A percentile compares a stretch with the other conserved stretches of the same genome.
These are phyloP conservation scores for Dovyalis caffra DNA, from an alignment of 345 rosid species.

Conservation along the genomic window DNA sequence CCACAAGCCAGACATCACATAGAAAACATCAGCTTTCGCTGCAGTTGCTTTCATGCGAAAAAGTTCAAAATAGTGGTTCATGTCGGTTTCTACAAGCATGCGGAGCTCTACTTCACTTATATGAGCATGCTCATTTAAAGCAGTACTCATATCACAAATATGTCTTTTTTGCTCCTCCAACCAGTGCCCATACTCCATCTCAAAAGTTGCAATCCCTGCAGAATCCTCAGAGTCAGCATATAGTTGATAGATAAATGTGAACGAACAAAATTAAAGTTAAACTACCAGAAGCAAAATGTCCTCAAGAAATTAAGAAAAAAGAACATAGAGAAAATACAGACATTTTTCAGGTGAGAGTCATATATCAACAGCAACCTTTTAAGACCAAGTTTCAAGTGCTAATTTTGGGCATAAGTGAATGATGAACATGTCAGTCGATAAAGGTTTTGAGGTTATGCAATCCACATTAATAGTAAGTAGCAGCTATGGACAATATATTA, in stretches of 20 bases:
- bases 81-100: constrained; percentile 57
- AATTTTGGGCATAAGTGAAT: background rate
- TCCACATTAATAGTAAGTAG: background rate
- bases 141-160: constrained; percentile 52
- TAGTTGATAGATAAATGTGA: constrained; percentile 10
- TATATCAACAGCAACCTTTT: background rate
- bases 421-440: background rate
- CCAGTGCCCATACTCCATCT: constrained; percentile 88
- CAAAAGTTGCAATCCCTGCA: constrained; percentile 73
- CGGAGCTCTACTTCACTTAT: constrained; percentile 58
- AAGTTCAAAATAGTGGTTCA: constrained; percentile 78
- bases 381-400: background rate
- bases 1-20: constrained; percentile 87
- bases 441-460: background rate
- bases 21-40: constrained; percentile 78
- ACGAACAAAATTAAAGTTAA: background rate
- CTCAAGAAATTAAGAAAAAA: background rate
- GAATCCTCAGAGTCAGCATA: constrained; percentile 9
- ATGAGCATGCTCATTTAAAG: constrained; percentile 61
- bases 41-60: constrained; percentile 77
- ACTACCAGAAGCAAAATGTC: background rate
- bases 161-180: constrained; percentile 74
- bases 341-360: background rate
- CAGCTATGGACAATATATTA: background rate
- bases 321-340: background rate